Conservation (phyloP, 345 rosid species). For the Eucalyptus cloeziana region DNA sequence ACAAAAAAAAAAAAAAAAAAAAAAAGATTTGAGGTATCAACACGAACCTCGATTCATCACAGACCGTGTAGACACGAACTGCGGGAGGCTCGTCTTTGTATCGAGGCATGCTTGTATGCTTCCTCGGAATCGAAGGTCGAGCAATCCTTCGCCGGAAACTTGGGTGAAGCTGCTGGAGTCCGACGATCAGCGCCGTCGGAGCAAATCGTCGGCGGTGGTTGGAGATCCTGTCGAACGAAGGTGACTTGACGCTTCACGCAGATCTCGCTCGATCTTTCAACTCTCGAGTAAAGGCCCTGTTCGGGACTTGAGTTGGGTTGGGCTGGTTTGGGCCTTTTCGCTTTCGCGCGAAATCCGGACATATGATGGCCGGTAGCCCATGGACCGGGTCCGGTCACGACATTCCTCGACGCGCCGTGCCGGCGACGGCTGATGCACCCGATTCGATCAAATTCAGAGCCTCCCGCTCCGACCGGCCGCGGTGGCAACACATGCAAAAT, state of each 20-base stretch:
- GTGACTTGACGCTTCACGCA: neutral
- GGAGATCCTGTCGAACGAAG: neutral
- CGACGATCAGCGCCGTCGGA: neutral
- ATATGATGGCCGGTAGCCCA: neutral
- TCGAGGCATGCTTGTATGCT: conserved; percentile 24
- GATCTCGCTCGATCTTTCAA: neutral
- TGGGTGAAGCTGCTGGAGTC: neutral
- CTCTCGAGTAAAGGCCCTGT: neutral
- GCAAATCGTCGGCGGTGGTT: neutral
- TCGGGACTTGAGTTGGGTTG: neutral
- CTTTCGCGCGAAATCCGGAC: neutral
- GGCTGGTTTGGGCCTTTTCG: neutral
- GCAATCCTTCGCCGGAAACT: neutral
- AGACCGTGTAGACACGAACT: conserved; percentile 74
- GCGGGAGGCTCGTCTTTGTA: conserved; percentile 54
- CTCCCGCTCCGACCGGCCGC: neutral
- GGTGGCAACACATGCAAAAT: neutral
- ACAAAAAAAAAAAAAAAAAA: neutral
- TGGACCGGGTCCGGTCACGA: neutral
- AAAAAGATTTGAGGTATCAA: neutral
- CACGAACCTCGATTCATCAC: conserved; percentile 68
- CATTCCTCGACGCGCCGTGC: neutral
- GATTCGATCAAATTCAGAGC: neutral
- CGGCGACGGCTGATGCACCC: neutral
- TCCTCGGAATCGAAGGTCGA: neutral